Evolutionary conservation across 139 green algal genomes (phyloP).

Genomic region (Chlamydomonas sp.): DNA sequence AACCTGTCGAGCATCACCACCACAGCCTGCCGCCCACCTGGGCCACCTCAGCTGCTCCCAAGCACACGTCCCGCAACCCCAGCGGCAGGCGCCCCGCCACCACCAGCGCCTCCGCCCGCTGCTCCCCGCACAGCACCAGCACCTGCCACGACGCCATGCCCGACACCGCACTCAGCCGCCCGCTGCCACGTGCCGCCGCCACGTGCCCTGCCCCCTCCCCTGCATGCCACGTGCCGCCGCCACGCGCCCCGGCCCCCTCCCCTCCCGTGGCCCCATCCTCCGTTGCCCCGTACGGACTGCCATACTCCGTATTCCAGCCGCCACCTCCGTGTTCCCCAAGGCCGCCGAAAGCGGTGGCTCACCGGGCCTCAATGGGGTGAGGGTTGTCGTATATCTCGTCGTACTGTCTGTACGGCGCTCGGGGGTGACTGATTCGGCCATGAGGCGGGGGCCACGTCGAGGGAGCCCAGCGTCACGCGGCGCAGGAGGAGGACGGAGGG

Average conservation of each 20-base stretch:
- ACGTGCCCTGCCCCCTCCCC: too few relatives aligned
- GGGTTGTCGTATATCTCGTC: too few relatives aligned
- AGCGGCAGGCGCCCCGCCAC: conserved; percentile 10
- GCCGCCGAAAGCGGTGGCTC: too few relatives aligned
- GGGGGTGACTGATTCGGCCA: too few relatives aligned
- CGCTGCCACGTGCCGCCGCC: not conserved
- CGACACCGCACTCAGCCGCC: not conserved
- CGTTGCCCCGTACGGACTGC: too few relatives aligned
- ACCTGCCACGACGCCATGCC: conserved; percentile 3
- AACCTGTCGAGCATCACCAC: too few relatives aligned
- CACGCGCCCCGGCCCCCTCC: too few relatives aligned
- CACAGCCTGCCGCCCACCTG: not conserved
- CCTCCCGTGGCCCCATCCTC: not conserved
- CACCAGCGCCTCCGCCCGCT: conserved; percentile 34
- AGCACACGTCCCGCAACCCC: not conserved
- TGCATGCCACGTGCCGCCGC: not conserved
- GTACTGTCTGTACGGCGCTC: not conserved
- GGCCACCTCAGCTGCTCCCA: conserved; percentile 25
- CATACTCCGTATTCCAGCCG: too few relatives aligned
- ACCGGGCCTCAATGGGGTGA: not conserved
- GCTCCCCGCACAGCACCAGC: conserved; percentile 12
- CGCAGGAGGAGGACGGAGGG: conserved; percentile 16
- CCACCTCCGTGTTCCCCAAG: too few relatives aligned
- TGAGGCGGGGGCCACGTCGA: conserved; percentile 13
- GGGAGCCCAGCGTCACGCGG: conserved; percentile 11